These are phyloP conservation scores for Cercospora beticola DNA, from an alignment of 2,329 filamentous ascomycete genomes.

Conservation along the genomic window DNA sequence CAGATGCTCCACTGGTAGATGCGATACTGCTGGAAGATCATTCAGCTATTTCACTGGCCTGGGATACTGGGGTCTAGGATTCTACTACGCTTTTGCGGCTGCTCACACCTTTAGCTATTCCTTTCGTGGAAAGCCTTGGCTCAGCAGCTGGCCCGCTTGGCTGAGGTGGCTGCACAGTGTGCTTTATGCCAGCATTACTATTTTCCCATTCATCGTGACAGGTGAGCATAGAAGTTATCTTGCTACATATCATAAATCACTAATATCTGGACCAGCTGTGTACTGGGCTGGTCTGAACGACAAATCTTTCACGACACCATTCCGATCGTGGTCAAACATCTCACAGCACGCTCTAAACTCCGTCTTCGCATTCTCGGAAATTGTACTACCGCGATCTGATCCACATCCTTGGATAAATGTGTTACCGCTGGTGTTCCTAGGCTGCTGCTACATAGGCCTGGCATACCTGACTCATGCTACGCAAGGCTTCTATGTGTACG, in stretches of 20 bases:
- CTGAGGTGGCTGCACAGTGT: conserved; percentile 43
- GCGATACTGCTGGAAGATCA: conserved; percentile 50
- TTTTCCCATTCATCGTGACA: conserved; percentile 47
- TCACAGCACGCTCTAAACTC: conserved; percentile 75
- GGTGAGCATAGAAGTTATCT: conserved; percentile 36
- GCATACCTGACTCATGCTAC: conserved; percentile 71
- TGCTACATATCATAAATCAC: background rate
- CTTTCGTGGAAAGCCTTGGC: conserved; percentile 39
- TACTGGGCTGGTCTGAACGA: conserved; percentile 45
- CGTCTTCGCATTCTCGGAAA: conserved; percentile 72
- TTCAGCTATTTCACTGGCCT: conserved; percentile 84
- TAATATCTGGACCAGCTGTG: conserved; percentile 36
- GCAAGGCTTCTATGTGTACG: conserved; percentile 73
- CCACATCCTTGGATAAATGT: conserved; percentile 65
- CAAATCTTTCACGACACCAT: conserved; percentile 38
- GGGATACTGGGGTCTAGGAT: conserved; percentile 78
- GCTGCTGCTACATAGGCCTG: conserved; percentile 69
- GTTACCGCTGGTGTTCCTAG: conserved; percentile 65
- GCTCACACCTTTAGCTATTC: conserved; percentile 68
- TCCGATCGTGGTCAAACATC: conserved; percentile 58
- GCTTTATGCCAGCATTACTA: conserved; percentile 45
- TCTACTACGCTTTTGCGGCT: conserved; percentile 70
- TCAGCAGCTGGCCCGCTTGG: conserved; percentile 41
- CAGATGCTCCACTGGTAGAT: conserved; percentile 57
- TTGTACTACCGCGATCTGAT: conserved; percentile 65